Percentiles rank a stretch among this genome's conserved stretches.
Evolutionary conservation across 176 grass and related monocot species (phyloP).

Genomic region (Oryza coarctata): DNA sequence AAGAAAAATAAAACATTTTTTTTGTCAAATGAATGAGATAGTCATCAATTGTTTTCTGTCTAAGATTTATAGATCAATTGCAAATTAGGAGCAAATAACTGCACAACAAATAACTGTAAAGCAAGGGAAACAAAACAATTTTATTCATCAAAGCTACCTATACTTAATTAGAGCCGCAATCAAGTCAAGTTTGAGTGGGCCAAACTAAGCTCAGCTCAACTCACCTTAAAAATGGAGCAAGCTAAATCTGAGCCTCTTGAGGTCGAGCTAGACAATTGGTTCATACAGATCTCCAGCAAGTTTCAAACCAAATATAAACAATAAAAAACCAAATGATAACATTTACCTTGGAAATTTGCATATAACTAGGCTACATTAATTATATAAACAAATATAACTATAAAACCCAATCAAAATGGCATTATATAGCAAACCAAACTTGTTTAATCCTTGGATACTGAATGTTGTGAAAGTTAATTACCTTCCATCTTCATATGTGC

Average conservation of each 20-base stretch:
- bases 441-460: not conserved
- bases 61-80: not conserved
- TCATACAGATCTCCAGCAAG: not conserved
- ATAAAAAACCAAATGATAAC: not conserved
- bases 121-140: conserved; percentile 7
- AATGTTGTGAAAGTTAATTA: not conserved
- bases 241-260: not conserved
- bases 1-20: not conserved
- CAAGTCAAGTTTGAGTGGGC: not conserved
- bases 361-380: not conserved
- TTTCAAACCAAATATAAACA: not conserved
- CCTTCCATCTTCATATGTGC: not conserved
- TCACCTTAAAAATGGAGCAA: not conserved
- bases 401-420: not conserved
- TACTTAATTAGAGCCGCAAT: not conserved
- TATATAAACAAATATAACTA: not conserved
- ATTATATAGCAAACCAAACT: not conserved
- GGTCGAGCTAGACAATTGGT: not conserved
- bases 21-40: no score
- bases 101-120: not conserved
- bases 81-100: conserved; percentile 14
- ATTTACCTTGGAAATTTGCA: not conserved
- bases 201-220: not conserved
- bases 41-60: not conserved
- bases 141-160: not conserved